These are phyloP conservation scores for Avena insularis DNA, from an alignment of 176 grass and related monocot genomes.

Conservation along the genomic window DNA sequence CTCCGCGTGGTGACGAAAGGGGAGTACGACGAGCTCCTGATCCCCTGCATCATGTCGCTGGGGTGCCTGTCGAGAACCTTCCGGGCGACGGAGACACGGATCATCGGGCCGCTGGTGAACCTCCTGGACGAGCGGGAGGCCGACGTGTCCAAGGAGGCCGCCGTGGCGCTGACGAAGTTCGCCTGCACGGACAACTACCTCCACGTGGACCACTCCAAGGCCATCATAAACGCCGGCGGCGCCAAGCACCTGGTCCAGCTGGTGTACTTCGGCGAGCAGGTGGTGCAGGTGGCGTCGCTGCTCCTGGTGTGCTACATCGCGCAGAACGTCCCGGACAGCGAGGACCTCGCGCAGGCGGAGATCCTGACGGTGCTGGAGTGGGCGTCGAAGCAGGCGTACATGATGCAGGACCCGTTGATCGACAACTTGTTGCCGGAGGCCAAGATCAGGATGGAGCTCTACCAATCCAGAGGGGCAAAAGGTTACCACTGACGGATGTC, in stretches of 20 bases:
- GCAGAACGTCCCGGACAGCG: slow-evolving; percentile 79
- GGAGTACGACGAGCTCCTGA: slow-evolving; percentile 74
- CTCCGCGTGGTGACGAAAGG: slow-evolving; percentile 78
- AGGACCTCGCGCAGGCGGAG: slow-evolving; percentile 81
- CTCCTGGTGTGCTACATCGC: slow-evolving; percentile 77
- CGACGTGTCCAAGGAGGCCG: slow-evolving; percentile 58
- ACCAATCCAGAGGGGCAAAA: slow-evolving; percentile 76
- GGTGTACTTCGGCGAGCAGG: slow-evolving; percentile 80
- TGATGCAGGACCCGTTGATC: slow-evolving; percentile 63
- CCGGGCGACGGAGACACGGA: slow-evolving; percentile 81
- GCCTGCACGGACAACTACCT: slow-evolving; percentile 83
- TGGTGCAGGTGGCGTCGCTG: slow-evolving; percentile 66
- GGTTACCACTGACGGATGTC: slow-evolving; percentile 50
- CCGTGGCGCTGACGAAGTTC: slow-evolving; percentile 71
- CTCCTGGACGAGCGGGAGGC: slow-evolving; percentile 79
- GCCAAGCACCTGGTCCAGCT: slow-evolving; percentile 93
- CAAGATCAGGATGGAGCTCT: slow-evolving; percentile 93
- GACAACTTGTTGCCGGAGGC: slow-evolving; percentile 76
- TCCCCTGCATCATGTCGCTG: slow-evolving; percentile 73
- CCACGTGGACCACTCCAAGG: slow-evolving; percentile 81
- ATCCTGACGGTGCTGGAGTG: slow-evolving; percentile 84
- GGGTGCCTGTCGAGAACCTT: slow-evolving; percentile 91
- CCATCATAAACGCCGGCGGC: slow-evolving; percentile 73
- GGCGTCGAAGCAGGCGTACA: slow-evolving; percentile 70
- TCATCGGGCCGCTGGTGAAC: slow-evolving; percentile 76